Evolutionary conservation across 1,139 yeast genomes (phyloP).

Genomic region (Geotrichum armillariae): DNA sequence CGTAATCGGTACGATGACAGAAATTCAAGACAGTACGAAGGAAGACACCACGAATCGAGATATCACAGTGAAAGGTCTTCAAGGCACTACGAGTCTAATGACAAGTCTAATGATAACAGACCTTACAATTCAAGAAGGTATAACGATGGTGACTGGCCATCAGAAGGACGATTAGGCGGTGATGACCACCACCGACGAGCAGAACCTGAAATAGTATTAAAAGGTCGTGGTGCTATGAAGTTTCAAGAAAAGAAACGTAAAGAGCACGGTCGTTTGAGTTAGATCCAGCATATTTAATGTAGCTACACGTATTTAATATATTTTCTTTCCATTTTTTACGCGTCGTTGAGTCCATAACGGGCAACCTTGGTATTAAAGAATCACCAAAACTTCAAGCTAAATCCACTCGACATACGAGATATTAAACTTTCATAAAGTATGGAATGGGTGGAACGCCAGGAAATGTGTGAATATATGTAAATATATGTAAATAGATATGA

Average conservation of each 20-base stretch:
- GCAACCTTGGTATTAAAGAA: neutral
- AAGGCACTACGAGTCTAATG: neutral
- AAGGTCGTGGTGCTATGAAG: slow-evolving; percentile 37
- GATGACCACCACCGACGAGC: neutral
- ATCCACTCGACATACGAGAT: no score
- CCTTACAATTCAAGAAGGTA: neutral
- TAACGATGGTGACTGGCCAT: neutral
- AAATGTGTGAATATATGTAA: no score
- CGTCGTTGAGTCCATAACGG: no score
- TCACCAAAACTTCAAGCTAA: no score
- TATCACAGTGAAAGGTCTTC: neutral
- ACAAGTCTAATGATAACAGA: neutral
- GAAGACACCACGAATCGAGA: neutral
- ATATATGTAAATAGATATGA: no score
- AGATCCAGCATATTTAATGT: no score
- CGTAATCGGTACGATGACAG: neutral
- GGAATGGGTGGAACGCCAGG: no score
- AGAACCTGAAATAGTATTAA: slow-evolving; percentile 26
- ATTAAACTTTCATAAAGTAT: no score
- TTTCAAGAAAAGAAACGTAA: slow-evolving; percentile 26
- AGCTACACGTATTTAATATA: neutral
- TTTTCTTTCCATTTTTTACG: neutral
- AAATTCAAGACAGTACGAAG: neutral
- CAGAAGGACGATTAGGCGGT: slow-evolving; percentile 3
- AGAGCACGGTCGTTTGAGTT: slow-evolving; percentile 4